These are phyloP conservation scores for Taphrina confusa DNA, from an alignment of 1,139 yeast species.

Conservation along the genomic window DNA sequence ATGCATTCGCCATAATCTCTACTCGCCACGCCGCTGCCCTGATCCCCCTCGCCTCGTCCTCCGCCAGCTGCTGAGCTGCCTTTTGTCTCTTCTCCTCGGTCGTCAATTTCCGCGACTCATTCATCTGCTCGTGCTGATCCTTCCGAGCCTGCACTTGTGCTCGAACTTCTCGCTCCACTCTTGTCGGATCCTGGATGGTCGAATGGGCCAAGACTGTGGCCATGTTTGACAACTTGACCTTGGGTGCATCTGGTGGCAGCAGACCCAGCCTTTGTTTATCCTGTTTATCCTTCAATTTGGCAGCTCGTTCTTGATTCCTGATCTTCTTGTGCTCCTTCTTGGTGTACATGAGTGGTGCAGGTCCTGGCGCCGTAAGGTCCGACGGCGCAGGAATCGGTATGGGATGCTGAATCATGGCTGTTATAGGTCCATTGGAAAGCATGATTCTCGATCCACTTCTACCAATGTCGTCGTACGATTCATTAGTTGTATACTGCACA, in stretches of 20 bases:
- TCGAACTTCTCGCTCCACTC: slow-evolving; percentile 71
- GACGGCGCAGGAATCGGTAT: slow-evolving; percentile 63
- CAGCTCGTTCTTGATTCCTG: slow-evolving; percentile 69
- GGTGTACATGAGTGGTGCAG: slow-evolving; percentile 57
- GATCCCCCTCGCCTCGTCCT: slow-evolving; percentile 58
- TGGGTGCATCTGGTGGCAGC: slow-evolving; percentile 87
- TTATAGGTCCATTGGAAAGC: slow-evolving; percentile 55
- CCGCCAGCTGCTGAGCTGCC: slow-evolving; percentile 51
- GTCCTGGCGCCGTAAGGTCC: slow-evolving; percentile 51
- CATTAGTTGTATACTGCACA: slow-evolving; percentile 49
- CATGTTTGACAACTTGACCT: slow-evolving; percentile 76
- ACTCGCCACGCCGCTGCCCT: slow-evolving; percentile 62
- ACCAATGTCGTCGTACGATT: slow-evolving; percentile 43
- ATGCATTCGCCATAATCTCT: slow-evolving; percentile 58
- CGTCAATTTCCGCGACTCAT: slow-evolving; percentile 63
- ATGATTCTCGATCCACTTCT: slow-evolving; percentile 43
- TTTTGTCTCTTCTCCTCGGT: slow-evolving; percentile 59
- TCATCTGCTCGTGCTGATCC: slow-evolving; percentile 60
- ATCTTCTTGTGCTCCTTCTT: slow-evolving; percentile 74
- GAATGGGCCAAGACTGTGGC: slow-evolving; percentile 84
- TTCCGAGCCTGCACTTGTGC: slow-evolving; percentile 67
- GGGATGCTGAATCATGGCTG: slow-evolving; percentile 78
- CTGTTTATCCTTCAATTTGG: slow-evolving; percentile 66
- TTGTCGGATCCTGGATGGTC: slow-evolving; percentile 87
- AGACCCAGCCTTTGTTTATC: slow-evolving; percentile 78